These are phyloP conservation scores for Mariannaea sp. DNA, from an alignment of 2,329 filamentous ascomycete species.

Conservation along the genomic window DNA sequence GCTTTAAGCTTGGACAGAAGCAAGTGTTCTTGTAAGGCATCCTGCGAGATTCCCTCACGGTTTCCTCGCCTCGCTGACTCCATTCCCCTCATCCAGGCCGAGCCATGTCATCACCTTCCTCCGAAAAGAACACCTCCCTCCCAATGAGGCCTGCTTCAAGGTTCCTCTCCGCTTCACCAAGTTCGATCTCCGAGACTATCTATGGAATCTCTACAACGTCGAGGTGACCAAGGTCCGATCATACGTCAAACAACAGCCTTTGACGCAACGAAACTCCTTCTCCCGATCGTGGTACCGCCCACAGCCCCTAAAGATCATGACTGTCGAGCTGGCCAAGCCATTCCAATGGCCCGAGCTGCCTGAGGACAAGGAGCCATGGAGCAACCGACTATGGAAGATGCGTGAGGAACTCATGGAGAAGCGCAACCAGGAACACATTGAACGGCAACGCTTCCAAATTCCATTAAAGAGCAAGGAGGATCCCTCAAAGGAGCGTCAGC, in stretches of 20 bases:
- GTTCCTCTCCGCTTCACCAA: conserved; percentile 95
- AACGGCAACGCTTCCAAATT: conserved; percentile 42
- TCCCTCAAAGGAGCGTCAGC: conserved; percentile 47
- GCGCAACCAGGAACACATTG: conserved; percentile 43
- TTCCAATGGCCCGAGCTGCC: conserved; percentile 86
- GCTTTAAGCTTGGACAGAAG: conserved; percentile 57
- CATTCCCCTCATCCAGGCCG: conserved; percentile 61
- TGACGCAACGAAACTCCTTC: conserved; percentile 55
- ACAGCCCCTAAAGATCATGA: conserved; percentile 86
- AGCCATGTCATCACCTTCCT: conserved; percentile 81
- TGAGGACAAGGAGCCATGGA: conserved; percentile 66
- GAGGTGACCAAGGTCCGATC: conserved; percentile 75
- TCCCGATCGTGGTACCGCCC: conserved; percentile 70
- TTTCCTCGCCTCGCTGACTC: conserved; percentile 10
- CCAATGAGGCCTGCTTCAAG: conserved; percentile 85
- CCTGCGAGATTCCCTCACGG: not conserved
- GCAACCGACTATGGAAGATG: conserved; percentile 61
- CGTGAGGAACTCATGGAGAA: conserved; percentile 54
- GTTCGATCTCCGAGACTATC: conserved; percentile 93
- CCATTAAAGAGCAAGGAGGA: conserved; percentile 49
- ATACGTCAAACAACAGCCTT: conserved; percentile 68
- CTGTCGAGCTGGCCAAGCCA: conserved; percentile 81
- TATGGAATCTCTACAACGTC: conserved; percentile 83
- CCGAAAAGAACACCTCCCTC: conserved; percentile 70
- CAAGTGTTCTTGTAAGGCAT: conserved; percentile 59